Evolutionary conservation across 108 stramenopile genomes (phyloP).

Genomic region (Pseudonitzschia pungens): DNA sequence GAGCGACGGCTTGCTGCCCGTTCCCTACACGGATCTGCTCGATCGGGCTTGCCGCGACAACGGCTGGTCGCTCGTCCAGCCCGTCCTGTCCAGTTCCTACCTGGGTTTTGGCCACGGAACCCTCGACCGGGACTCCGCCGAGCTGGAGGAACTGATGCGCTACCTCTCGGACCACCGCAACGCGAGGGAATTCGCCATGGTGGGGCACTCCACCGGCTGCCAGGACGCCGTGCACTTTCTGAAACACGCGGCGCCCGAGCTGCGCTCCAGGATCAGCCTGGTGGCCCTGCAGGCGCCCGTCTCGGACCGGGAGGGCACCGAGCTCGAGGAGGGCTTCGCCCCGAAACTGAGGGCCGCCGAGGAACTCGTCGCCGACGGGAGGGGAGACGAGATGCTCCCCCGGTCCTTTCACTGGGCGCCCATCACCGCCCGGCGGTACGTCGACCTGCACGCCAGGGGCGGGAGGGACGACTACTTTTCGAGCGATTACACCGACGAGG

Average conservation of each 20-base stretch:
- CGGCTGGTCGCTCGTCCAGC: conserved; percentile 81
- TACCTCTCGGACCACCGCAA: conserved; percentile 59
- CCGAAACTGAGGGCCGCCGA: conserved; percentile 56
- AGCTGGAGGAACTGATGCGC: conserved; percentile 53
- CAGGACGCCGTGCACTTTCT: conserved; percentile 89
- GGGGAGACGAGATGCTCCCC: conserved; percentile 90
- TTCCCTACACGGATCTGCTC: conserved; percentile 67
- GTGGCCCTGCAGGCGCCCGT: conserved; percentile 93
- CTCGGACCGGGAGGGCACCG: conserved; percentile 81
- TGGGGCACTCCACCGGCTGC: conserved; percentile 95
- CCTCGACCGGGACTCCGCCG: conserved; percentile 62
- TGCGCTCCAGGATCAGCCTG: conserved; percentile 26
- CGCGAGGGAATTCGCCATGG: conserved; percentile 64
- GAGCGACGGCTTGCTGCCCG: conserved; percentile 74
- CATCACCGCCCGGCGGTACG: conserved; percentile 87
- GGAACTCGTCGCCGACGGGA: conserved; percentile 32
- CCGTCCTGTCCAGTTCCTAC: conserved; percentile 67
- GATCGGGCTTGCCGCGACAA: conserved; percentile 49
- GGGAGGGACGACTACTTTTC: conserved; percentile 94
- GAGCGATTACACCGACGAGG: conserved; percentile 81
- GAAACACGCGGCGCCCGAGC: conserved; percentile 38
- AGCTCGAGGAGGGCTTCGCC: conserved; percentile 7
- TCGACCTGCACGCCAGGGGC: conserved; percentile 70
- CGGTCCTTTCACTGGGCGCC: conserved; percentile 86
- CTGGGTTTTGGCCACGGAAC: conserved; percentile 81